Conservation (phyloP, 371 early-diverging fungal species). For the Lichtheimia corymbifera region DNA sequence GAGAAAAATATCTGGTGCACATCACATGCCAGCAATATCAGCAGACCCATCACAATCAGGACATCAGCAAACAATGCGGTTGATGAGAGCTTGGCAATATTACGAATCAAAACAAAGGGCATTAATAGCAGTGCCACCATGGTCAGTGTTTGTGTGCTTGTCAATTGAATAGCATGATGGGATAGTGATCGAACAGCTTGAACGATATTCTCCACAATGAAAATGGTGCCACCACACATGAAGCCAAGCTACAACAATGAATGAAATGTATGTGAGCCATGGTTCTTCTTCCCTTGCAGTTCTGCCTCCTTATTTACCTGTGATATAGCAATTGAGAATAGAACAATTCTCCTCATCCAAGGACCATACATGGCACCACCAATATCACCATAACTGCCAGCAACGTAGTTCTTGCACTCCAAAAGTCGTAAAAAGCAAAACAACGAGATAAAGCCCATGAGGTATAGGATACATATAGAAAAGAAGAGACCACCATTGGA, state of each 20-base stretch:
- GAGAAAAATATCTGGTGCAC: constrained; percentile 37
- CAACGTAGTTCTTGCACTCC: constrained; percentile 63
- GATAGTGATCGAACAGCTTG: constrained; percentile 69
- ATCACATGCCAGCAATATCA: constrained; percentile 34
- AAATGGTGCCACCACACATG: constrained; percentile 85
- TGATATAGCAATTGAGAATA: constrained; percentile 82
- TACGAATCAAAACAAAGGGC: constrained; percentile 85
- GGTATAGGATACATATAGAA: constrained; percentile 61
- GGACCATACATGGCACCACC: constrained; percentile 82
- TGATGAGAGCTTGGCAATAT: constrained; percentile 81
- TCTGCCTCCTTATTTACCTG: constrained; percentile 40
- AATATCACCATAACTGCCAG: constrained; percentile 92
- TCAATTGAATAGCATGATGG: constrained; percentile 46
- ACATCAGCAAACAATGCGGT: constrained; percentile 88
- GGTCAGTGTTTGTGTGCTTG: constrained; percentile 22
- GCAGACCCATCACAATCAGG: constrained; percentile 81
- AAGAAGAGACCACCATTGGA: constrained; percentile 79
- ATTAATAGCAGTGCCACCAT: constrained; percentile 29
- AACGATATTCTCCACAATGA: constrained; percentile 78
- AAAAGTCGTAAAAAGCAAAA: constrained; percentile 70
- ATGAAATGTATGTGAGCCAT: neutral
- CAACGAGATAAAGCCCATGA: constrained; percentile 66
- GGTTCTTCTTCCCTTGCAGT: too few relatives aligned
- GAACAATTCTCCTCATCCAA: constrained; percentile 75
- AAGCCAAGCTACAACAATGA: constrained; percentile 70